Percentiles rank a stretch among this genome's conserved stretches.
phyloP scores from a whole-genome alignment of 2,329 filamentous ascomycete genomes.

The Curvularia sp. region DNA sequence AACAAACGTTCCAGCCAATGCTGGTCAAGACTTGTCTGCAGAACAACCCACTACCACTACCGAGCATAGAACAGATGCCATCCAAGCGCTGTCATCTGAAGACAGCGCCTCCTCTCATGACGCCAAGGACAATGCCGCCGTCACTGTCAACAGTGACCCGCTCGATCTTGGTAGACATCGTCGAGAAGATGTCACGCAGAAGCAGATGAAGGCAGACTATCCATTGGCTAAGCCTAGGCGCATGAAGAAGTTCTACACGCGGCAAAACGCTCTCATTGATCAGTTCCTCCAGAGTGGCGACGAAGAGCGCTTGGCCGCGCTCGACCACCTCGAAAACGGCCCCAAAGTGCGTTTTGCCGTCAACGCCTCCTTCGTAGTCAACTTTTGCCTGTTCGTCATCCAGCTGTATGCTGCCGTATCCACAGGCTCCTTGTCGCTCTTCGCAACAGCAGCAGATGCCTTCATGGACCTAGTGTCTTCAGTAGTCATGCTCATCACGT shows the following conservation, averaged over 20 bases:
- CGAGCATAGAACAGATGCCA: constrained; percentile 35
- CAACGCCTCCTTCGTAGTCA: constrained; percentile 49
- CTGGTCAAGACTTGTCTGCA: constrained; percentile 31
- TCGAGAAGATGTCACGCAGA: constrained; percentile 49
- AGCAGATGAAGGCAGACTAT: constrained; percentile 54
- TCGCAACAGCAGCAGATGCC: constrained; percentile 71
- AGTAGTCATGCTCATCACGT: constrained; percentile 68
- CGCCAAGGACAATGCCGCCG: constrained; percentile 32
- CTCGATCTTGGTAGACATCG: constrained; percentile 47
- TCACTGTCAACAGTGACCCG: constrained; percentile 43
- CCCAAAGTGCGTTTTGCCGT: constrained; percentile 51
- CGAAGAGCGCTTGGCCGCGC: constrained; percentile 61
- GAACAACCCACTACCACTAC: constrained; percentile 30
- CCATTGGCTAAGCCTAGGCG: constrained; percentile 16
- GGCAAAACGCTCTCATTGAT: constrained; percentile 53
- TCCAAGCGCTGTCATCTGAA: constrained; percentile 33
- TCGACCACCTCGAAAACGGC: constrained; percentile 60
- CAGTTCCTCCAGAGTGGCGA: constrained; percentile 63
- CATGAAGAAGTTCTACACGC: constrained; percentile 51
- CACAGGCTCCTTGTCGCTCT: constrained; percentile 67
- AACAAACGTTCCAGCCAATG: constrained; percentile 39
- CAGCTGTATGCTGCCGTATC: constrained; percentile 66
- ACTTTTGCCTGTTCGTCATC: constrained; percentile 62
- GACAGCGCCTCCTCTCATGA: constrained; percentile 29
- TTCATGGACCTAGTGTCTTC: constrained; percentile 72